A percentile compares a stretch with the other conserved stretches of the same genome.
Evolutionary conservation across 129 eudicot species (phyloP).

Genomic region (Flaveria ramosissima): DNA sequence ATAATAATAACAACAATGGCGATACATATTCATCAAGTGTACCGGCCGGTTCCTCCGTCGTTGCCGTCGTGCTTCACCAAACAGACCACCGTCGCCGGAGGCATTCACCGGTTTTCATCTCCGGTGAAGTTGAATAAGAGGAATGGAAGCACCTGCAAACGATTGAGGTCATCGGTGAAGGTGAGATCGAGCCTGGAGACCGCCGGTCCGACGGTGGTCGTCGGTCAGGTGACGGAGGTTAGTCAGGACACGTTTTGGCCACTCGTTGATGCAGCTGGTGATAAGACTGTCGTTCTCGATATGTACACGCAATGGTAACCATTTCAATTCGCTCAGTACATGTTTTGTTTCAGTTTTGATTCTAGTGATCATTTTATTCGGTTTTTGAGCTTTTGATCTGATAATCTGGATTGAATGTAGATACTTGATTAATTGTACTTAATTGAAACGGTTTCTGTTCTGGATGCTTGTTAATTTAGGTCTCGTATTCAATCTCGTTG

Average conservation of each 20-base stretch:
- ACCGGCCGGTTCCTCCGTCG: conserved; percentile 33
- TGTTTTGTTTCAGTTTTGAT: background rate
- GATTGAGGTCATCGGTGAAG: conserved; percentile 24
- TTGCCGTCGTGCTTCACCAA: conserved; percentile 18
- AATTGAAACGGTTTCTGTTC: background rate
- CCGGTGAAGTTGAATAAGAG: conserved; percentile 18
- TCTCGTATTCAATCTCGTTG: background rate
- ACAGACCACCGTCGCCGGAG: conserved; percentile 30
- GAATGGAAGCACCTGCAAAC: conserved; percentile 15
- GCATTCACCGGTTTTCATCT: conserved; percentile 10
- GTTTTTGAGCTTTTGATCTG: background rate
- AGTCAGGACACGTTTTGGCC: conserved; percentile 90
- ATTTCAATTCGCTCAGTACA: background rate
- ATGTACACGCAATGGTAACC: conserved; percentile 93
- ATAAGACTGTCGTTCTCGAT: conserved; percentile 76
- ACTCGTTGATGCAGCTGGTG: conserved; percentile 77
- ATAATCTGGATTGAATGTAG: background rate
- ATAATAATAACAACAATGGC: conserved; percentile 38
- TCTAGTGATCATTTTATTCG: background rate
- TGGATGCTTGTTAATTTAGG: background rate
- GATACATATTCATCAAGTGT: conserved; percentile 45
- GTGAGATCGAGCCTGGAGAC: conserved; percentile 63
- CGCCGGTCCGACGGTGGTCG: conserved; percentile 40
- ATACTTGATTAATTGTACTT: background rate
- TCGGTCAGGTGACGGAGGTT: conserved; percentile 82